phyloP scores from a whole-genome alignment of 805 yeast genomes.

The Torulaspora maleeae region DNA sequence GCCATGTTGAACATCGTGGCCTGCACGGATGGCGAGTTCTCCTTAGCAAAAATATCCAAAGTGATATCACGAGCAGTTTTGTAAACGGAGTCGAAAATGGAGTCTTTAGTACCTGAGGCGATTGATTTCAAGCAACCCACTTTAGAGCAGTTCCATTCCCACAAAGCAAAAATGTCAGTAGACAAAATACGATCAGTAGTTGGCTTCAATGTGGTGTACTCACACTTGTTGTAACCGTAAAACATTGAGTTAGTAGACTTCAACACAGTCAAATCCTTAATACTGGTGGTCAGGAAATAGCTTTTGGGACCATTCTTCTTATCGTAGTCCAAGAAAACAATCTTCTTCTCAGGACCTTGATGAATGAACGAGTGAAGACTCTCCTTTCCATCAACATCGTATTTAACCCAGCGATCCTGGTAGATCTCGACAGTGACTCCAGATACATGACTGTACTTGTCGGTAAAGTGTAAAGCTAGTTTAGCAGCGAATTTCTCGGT shows the following conservation, averaged over 20 bases:
- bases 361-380: constrained; percentile 83
- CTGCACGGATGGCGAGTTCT: constrained; percentile 90
- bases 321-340: constrained; percentile 49
- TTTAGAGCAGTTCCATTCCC: constrained; percentile 57
- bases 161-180: constrained; percentile 72
- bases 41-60: constrained; percentile 71
- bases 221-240: constrained; percentile 80
- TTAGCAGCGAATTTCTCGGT: constrained; percentile 86
- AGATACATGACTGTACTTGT: constrained; percentile 70
- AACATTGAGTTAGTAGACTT: constrained; percentile 93
- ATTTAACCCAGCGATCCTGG: constrained; percentile 79
- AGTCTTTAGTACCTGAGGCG: constrained; percentile 48
- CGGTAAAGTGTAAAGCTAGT: constrained; percentile 73
- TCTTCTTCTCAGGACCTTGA: constrained; percentile 78
- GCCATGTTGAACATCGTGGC: constrained; percentile 96
- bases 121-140: constrained; percentile 49
- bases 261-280: constrained; percentile 75
- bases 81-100: constrained; percentile 62
- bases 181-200: constrained; percentile 81
- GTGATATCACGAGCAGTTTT: constrained; percentile 63
- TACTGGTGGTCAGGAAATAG: constrained; percentile 59
- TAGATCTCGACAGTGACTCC: constrained; percentile 63
- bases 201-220: constrained; percentile 81
- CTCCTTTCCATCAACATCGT: constrained; percentile 62
- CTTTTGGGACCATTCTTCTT: constrained; percentile 43